Evolutionary conservation across 768 basidiomycete genomes (phyloP).

Genomic region (Leccinum fibrillosum): DNA sequence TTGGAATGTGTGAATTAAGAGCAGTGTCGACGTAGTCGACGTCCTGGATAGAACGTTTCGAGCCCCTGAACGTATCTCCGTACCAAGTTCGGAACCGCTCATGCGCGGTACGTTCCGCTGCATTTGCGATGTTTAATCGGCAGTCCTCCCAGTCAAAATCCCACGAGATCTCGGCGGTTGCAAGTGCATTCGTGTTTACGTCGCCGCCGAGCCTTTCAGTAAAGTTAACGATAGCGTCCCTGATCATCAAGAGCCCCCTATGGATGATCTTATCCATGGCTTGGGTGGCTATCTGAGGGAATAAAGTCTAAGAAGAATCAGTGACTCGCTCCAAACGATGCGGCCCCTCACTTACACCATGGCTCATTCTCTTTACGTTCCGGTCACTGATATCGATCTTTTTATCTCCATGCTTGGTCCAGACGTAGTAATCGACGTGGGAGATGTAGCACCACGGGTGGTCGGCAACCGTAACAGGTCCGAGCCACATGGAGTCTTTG

Average conservation of each 20-base stretch:
- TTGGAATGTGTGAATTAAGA: too few relatives aligned
- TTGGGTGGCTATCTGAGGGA: background rate
- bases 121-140: background rate
- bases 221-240: background rate
- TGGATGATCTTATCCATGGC: background rate
- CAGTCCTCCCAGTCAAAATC: background rate
- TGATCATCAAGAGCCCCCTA: background rate
- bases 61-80: background rate
- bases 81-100: background rate
- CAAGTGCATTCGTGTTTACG: background rate
- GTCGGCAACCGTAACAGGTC: background rate
- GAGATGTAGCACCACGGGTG: background rate
- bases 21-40: background rate
- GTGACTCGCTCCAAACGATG: background rate
- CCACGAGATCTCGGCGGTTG: background rate
- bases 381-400: background rate
- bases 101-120: background rate
- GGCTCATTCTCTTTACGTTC: too few relatives aligned
- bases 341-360: too few relatives aligned
- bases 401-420: background rate
- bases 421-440: background rate
- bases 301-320: background rate
- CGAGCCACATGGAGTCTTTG: background rate
- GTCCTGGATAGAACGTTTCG: background rate
- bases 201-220: background rate